Conservation (phyloP, 306 rosid species). For the Fragaria nilgerrensis region DNA sequence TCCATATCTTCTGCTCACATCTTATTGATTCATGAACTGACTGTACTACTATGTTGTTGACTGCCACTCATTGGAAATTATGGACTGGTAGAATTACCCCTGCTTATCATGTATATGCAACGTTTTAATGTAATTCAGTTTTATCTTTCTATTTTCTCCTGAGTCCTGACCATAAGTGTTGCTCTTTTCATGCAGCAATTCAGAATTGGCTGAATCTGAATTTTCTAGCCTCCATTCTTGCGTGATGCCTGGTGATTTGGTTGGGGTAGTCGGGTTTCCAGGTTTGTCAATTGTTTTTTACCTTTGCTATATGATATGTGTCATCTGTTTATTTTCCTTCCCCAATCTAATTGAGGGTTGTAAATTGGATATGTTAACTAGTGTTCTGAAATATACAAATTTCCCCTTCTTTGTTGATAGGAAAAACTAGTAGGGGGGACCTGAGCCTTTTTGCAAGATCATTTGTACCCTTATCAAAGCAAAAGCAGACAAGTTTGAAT, state of each 20-base stretch:
- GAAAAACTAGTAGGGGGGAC: slow-evolving; percentile 78
- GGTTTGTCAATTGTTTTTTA: background rate
- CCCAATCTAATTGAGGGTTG: no score
- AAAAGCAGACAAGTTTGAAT: background rate
- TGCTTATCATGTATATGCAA: no score
- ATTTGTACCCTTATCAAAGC: slow-evolving; percentile 43
- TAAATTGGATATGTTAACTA: no score
- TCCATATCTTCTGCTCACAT: no score
- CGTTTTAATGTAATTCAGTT: no score
- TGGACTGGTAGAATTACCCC: no score
- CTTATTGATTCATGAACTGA: no score
- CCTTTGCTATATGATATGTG: no score
- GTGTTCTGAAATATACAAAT: background rate
- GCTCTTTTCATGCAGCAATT: background rate
- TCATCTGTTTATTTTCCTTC: background rate
- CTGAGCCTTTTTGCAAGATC: slow-evolving; percentile 73
- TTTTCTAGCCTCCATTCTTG: background rate
- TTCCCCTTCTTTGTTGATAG: slow-evolving; percentile 22
- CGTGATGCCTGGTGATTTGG: background rate
- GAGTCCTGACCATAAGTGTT: no score
- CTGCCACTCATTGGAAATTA: no score
- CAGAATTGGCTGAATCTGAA: background rate
- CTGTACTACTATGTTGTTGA: no score
- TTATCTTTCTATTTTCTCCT: no score
- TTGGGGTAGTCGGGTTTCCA: background rate